phyloP scores from a whole-genome alignment of 108 stramenopile species.

The Chaetoceros muelleri region DNA sequence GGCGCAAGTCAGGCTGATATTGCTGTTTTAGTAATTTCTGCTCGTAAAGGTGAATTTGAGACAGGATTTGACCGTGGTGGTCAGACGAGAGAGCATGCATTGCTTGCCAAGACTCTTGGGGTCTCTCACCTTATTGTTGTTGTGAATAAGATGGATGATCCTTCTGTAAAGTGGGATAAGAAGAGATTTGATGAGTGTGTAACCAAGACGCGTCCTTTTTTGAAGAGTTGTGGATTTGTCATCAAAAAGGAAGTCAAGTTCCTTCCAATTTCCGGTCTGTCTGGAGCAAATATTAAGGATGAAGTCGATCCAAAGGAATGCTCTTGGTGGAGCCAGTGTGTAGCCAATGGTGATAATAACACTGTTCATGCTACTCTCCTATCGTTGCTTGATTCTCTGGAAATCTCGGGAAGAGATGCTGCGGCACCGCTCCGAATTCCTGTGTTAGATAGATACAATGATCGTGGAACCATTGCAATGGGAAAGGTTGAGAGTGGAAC shows the following conservation, averaged over 20 bases:
- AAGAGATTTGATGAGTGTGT: slow-evolving; percentile 95
- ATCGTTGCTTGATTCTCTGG: slow-evolving; percentile 71
- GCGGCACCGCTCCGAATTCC: slow-evolving; percentile 88
- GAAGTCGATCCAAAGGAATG: slow-evolving; percentile 78
- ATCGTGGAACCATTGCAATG: slow-evolving; percentile 97
- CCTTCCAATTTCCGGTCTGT: slow-evolving; percentile 94
- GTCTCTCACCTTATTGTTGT: slow-evolving; percentile 93
- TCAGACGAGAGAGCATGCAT: slow-evolving; percentile 98
- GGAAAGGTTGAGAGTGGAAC: slow-evolving; percentile 97
- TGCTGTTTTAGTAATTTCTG: slow-evolving; percentile 97
- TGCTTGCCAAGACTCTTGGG: slow-evolving; percentile 98
- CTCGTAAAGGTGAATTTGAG: slow-evolving; percentile 97
- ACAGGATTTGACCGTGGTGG: slow-evolving; percentile 98
- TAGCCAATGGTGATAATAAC: slow-evolving; percentile 77
- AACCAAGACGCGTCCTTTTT: slow-evolving; percentile 90
- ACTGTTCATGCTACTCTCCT: slow-evolving; percentile 80
- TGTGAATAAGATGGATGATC: slow-evolving; percentile 99
- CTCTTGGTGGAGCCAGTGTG: slow-evolving; percentile 86
- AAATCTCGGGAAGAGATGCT: slow-evolving; percentile 75
- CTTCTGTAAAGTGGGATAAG: slow-evolving; percentile 91
- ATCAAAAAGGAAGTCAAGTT: slow-evolving; percentile 98
- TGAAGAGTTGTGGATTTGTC: slow-evolving; percentile 92
- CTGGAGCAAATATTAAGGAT: slow-evolving; percentile 94
- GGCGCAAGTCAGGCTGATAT: slow-evolving; percentile 97
- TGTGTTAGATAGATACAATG: slow-evolving; percentile 92